phyloP scores from a whole-genome alignment of 225 moss, liverwort and hornwort species.

The Bryoerythrophyllum caledonicum region DNA sequence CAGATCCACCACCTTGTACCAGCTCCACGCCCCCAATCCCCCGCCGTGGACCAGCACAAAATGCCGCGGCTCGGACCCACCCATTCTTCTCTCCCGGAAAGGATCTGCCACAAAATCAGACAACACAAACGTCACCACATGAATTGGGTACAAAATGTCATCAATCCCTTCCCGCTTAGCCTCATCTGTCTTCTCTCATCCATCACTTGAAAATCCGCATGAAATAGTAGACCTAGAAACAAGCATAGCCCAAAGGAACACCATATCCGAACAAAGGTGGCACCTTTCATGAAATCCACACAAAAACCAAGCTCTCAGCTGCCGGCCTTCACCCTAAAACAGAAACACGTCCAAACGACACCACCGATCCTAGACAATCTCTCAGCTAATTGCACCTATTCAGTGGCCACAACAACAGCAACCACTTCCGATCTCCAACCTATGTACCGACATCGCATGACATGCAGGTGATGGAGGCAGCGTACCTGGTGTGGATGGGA shows the following conservation, averaged over 20 bases:
- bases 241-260: too few species aligned
- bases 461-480: neutral
- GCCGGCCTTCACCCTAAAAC: neutral
- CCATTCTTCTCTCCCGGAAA: slow-evolving; percentile 16
- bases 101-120: neutral
- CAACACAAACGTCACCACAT: neutral
- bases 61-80: slow-evolving; percentile 33
- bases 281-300: neutral
- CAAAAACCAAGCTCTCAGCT: neutral
- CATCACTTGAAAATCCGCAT: neutral
- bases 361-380: neutral
- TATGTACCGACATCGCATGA: neutral
- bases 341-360: neutral
- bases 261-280: neutral
- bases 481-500: neutral
- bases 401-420: neutral
- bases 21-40: slow-evolving; percentile 54
- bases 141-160: neutral
- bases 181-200: neutral
- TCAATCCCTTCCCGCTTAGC: neutral
- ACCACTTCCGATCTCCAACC: neutral
- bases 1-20: slow-evolving; percentile 49
- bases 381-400: neutral
- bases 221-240: neutral
- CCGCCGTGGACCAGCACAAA: slow-evolving; percentile 57